Conservation (phyloP, 2,329 filamentous ascomycete species). For the Alternaria rosae region DNA sequence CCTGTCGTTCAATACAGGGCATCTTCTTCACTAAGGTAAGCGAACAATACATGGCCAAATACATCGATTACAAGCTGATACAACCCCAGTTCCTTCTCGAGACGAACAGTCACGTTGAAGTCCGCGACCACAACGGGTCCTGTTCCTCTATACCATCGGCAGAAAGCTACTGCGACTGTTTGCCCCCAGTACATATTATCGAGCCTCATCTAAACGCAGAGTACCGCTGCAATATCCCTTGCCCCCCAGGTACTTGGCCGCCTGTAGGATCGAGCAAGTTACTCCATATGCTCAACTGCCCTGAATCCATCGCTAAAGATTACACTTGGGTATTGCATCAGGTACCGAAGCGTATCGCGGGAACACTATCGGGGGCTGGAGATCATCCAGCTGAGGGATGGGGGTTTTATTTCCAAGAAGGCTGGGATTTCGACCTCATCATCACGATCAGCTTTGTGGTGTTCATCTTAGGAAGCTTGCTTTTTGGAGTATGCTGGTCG, state of each 20-base stretch:
- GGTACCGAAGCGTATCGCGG: background rate
- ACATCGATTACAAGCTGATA: too few species aligned
- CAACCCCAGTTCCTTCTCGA: background rate
- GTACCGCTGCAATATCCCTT: background rate
- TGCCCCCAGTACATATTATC: background rate
- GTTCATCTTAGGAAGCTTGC: background rate
- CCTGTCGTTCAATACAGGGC: background rate
- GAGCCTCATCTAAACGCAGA: background rate
- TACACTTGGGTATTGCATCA: background rate
- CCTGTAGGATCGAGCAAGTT: background rate
- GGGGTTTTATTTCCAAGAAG: background rate
- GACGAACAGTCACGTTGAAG: background rate
- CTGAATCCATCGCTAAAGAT: background rate
- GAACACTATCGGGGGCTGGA: fast-evolving
- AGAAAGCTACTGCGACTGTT: background rate
- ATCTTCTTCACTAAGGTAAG: background rate
- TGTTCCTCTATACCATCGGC: background rate
- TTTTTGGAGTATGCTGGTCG: background rate
- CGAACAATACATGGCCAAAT: too few species aligned
- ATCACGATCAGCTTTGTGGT: background rate
- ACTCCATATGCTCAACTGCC: background rate
- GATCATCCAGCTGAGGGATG: background rate
- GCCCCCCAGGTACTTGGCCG: background rate
- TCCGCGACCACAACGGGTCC: background rate
- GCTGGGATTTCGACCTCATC: background rate